Conservation (phyloP, 768 basidiomycete genomes). For the Austroboletus eburneus region DNA sequence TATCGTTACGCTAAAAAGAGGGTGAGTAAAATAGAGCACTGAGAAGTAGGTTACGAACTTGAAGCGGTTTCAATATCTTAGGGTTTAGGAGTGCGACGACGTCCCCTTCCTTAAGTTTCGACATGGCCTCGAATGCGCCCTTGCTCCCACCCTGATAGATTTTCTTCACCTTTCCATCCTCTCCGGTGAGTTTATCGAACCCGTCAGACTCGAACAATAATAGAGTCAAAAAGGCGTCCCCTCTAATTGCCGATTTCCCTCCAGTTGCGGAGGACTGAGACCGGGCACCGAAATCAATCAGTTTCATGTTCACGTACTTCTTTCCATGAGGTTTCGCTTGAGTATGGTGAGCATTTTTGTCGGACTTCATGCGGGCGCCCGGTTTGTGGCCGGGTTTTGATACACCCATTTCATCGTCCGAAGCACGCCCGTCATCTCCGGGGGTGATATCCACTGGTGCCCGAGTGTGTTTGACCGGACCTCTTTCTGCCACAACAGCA, state of each 20-base stretch:
- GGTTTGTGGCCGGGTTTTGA: conserved; percentile 4
- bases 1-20: conserved; percentile 27
- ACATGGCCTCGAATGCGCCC: conserved; percentile 87
- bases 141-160: conserved; percentile 84
- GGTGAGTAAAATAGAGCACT: neutral
- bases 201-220: conserved; percentile 86
- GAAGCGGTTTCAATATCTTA: conserved; percentile 77
- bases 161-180: conserved; percentile 51
- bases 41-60: conserved; percentile 42
- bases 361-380: conserved; percentile 10
- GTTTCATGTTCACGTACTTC: conserved; percentile 83
- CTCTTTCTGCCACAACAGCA: conserved; percentile 90
- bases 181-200: conserved; percentile 51
- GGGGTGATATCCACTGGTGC: conserved; percentile 55
- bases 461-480: conserved; percentile 68
- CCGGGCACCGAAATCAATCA: conserved; percentile 74
- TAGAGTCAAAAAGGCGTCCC: conserved; percentile 80
- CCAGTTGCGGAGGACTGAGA: conserved; percentile 51
- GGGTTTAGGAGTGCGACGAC: conserved; percentile 91
- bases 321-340: conserved; percentile 51
- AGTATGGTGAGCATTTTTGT: conserved; percentile 7
- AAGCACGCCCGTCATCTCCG: conserved; percentile 40
- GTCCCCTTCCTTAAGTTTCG: conserved; percentile 82
- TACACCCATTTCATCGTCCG: conserved; percentile 23
- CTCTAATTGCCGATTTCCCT: conserved; percentile 57